Evolutionary conservation across 2,329 filamentous ascomycete genomes (phyloP), one percentile per base, ranked within the genome.

Genomic region (Knufia fluminis): DNA sequence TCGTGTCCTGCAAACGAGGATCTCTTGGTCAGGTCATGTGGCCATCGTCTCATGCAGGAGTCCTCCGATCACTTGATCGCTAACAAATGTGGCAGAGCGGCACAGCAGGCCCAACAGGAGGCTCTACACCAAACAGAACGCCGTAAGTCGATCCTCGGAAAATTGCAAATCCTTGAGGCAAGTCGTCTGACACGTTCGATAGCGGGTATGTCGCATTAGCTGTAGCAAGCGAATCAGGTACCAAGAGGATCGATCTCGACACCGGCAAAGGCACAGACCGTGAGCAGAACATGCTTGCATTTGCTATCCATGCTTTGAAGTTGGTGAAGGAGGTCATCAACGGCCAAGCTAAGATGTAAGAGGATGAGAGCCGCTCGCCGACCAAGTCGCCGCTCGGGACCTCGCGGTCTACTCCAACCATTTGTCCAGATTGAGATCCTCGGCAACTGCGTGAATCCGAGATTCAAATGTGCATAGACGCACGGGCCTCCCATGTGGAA

Each of bases 201-300:
- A 75, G 72, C 7, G 80, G 79, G 1, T 83, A 82, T 68, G 77
- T 82, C 23, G 79, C 79, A 14, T 61, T 84, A 32, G 79, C 79
- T n/a, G 76, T 83, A 6, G 72, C 72, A 19, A 52, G 48, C 14
- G 71, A 70, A 12, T 71, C 75, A 16, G 77, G 73, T 0, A 73
- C 68, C 0, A 69, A 71, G 51, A 76, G 70, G 47, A 71, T 70
- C 48, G 80, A 83, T 62, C 58, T 78, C 23, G 71, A 77, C 46
- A 82, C 79, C 1, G 76, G 73, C 6, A 62, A 73, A 20, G 72
- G 69, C 7, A 67, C 62, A 2, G 72, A 82, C 59, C 66, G 80
- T 49, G 73, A 77, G 59, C 73, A 57, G 45, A 84, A 83, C 59
- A 83, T 83, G 80, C 69, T 82, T 51, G 63, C 64, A 32, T 83